phyloP scores from a whole-genome alignment of 345 rosid genomes.

The Syzygium oleosum region DNA sequence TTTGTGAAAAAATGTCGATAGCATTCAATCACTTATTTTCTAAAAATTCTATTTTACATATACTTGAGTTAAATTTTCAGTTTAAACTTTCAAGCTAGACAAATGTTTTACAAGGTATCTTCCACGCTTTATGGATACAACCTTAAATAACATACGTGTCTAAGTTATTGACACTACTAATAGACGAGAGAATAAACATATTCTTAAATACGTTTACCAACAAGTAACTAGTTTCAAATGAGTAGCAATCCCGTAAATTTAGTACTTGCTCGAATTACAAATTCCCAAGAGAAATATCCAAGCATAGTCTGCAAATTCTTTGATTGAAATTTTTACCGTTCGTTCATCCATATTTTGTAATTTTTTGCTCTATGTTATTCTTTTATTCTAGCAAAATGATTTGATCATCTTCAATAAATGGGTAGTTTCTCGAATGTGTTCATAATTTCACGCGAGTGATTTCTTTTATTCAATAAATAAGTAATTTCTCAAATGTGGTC shows the following conservation, averaged over 20 bases:
- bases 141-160: too few relatives aligned
- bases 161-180: fast-evolving
- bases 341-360: not conserved
- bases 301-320: not conserved
- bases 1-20: not conserved
- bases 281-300: not conserved
- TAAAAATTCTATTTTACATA: not conserved
- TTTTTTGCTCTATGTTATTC: not conserved
- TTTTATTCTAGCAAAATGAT: not conserved
- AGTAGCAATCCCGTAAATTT: not conserved
- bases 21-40: not conserved
- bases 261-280: not conserved
- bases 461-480: not conserved
- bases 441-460: not conserved
- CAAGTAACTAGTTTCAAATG: not conserved
- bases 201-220: fast-evolving
- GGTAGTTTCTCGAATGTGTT: not conserved
- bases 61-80: not conserved
- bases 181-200: not conserved
- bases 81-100: not conserved
- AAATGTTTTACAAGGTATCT: not conserved
- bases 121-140: not conserved
- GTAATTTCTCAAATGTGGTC: not conserved
- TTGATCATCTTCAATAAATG: not conserved
- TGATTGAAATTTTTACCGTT: not conserved